phyloP scores from a whole-genome alignment of 192 early-diverging fungal genomes.

The Chytriomyces sp. region DNA sequence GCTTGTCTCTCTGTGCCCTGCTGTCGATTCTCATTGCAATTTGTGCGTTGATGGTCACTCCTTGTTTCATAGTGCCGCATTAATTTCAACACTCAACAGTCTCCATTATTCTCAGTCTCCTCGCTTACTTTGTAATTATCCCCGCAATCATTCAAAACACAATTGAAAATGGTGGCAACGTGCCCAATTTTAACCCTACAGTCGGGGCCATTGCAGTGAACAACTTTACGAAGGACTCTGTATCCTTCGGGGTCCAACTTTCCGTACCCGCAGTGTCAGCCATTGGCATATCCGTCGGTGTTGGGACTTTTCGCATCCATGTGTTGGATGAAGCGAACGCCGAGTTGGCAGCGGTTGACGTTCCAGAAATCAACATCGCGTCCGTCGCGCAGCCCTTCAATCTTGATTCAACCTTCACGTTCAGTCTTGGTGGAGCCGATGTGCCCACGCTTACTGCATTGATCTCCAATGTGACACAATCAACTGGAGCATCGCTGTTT shows the following conservation, averaged over 20 bases:
- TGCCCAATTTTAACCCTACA: neutral
- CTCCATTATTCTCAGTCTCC: constrained; percentile 27
- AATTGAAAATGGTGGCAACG: constrained; percentile 28
- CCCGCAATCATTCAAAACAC: constrained; percentile 36
- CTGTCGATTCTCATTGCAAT: neutral
- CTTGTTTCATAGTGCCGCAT: neutral
- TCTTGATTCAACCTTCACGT: constrained; percentile 18
- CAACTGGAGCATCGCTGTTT: neutral
- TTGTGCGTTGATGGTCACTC: neutral
- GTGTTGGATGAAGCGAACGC: constrained; percentile 23
- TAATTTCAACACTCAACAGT: neutral
- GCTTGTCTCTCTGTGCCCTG: neutral
- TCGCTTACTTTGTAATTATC: constrained; percentile 42
- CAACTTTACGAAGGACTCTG: constrained; percentile 2
- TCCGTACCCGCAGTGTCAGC: constrained; percentile 21
- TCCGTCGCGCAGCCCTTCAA: constrained; percentile 27
- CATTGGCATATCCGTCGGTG: constrained; percentile 32
- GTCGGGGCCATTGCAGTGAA: constrained; percentile 27
- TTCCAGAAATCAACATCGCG: constrained; percentile 30
- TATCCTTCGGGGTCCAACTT: constrained; percentile 30
- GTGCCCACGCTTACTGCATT: neutral
- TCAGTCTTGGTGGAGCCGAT: constrained; percentile 27
- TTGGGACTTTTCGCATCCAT: constrained; percentile 31
- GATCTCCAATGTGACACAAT: neutral
- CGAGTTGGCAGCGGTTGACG: constrained; percentile 14